These are phyloP conservation scores for Hippophae rhamnoides DNA, from an alignment of 306 rosid species.

Conservation along the genomic window DNA sequence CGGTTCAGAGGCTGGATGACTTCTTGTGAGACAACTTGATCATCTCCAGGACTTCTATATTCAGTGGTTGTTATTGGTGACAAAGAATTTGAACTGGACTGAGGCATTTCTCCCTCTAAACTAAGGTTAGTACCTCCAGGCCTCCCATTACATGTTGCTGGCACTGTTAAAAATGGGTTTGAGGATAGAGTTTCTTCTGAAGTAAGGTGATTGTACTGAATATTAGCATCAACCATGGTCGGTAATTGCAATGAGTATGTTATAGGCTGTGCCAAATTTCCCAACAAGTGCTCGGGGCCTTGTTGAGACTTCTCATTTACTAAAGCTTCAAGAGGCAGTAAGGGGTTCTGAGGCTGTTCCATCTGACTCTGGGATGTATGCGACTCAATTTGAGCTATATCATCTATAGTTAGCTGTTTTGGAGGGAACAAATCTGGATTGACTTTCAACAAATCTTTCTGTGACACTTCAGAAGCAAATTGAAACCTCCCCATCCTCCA, in stretches of 20 bases:
- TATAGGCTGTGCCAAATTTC: slow-evolving; percentile 28
- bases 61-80: slow-evolving; percentile 22
- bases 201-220: slow-evolving; percentile 29
- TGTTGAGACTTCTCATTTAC: slow-evolving; percentile 31
- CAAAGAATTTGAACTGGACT: slow-evolving; percentile 28
- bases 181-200: slow-evolving; percentile 33
- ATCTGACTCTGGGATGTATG: slow-evolving; percentile 23
- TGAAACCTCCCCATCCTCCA: slow-evolving; percentile 82
- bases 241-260: slow-evolving; percentile 38
- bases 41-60: slow-evolving; percentile 9
- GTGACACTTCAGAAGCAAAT: slow-evolving; percentile 26
- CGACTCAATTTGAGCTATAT: slow-evolving; percentile 28
- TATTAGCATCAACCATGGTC: slow-evolving; percentile 21
- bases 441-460: slow-evolving; percentile 24
- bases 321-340: slow-evolving; percentile 28
- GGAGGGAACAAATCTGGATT: slow-evolving; percentile 25
- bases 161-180: slow-evolving; percentile 40
- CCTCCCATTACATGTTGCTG: slow-evolving; percentile 26
- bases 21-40: slow-evolving; percentile 20
- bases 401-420: slow-evolving; percentile 23
- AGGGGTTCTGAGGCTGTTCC: slow-evolving; percentile 29
- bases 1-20: slow-evolving; percentile 27
- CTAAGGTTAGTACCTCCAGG: slow-evolving; percentile 22
- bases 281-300: slow-evolving; percentile 27
- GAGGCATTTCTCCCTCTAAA: slow-evolving; percentile 31